Base-by-base conservation (phyloP, 306 rosid species). In the Parietaria judaica region DNA sequence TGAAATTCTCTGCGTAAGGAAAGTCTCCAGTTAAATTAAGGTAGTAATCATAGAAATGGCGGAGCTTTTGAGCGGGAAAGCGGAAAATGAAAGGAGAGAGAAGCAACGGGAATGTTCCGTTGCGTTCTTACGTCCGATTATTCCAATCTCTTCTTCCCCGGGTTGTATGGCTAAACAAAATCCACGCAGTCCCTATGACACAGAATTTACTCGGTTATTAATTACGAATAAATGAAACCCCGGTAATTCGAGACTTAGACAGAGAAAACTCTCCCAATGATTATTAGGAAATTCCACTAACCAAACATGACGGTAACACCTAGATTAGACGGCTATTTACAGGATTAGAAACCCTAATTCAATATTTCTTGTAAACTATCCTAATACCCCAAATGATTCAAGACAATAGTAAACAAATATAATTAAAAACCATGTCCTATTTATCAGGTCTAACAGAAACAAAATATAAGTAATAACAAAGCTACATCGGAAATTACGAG, bases 101-200 rank as follows among this genome's bases (percentile, higher is more conserved):
- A 7, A 68, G 50, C 65, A 68, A 52, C 14, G 51, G 64, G 41
- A 51, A 54, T 11, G 16, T 37, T 36, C 52, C 56, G 65, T 59
- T 6, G 73, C 67, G 53, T 66, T 61, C 98, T 83, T 80, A 91
- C 98, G 98, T 66, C 96, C 98, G 68, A 91, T 70, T 61, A 74
- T 85, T 65, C 96, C 96, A 54, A 73, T 68, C 72, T 83, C 89
- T 50, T 85, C 95, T 45, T 84, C 95, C 11, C 77, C 16, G 36
- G 86, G 92, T 70, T 83, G 92, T 72, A 91, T 66, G 65, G 98
- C 95, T 55, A 91, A 74, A 74, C 98, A 91, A 72, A 88, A 83
- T 73, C 82, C 98, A 50, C 54, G 38, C 49, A 78, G 54, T 64
- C 86, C 96, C 98, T 91, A 84, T 80, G 81, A 57, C 72, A 75